Evolutionary conservation across 78 protist genomes (phyloP).

Genomic region (Dictyostelium intermedium): DNA sequence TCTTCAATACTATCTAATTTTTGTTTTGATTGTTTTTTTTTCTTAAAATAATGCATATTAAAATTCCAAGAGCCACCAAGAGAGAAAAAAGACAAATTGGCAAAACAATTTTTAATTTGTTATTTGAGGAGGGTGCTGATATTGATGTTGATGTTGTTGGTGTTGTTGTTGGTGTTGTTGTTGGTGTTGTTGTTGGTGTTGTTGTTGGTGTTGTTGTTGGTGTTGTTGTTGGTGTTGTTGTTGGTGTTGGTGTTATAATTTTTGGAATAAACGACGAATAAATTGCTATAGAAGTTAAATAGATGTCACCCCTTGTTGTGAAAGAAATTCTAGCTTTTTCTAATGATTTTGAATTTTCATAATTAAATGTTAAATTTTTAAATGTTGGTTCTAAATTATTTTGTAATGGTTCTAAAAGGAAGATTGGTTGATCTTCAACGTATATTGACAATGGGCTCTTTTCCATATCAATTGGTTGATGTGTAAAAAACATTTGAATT

Average conservation of each 20-base stretch:
- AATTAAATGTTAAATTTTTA: background rate
- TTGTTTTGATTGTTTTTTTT: background rate
- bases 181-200: background rate
- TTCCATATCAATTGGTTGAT: background rate
- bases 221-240: background rate
- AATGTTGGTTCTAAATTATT: background rate
- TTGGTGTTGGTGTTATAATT: background rate
- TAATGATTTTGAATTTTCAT: background rate
- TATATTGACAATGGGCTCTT: background rate
- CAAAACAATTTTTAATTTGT: background rate
- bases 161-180: background rate
- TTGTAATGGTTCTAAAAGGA: background rate
- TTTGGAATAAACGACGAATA: background rate
- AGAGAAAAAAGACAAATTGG: background rate
- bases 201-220: background rate
- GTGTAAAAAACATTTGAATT: background rate
- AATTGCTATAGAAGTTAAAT: background rate
- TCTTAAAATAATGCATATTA: background rate
- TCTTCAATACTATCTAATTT: too few species aligned
- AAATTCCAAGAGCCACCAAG: background rate
- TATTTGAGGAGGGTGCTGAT: too few species aligned
- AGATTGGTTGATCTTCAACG: background rate
- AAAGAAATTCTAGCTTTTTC: background rate
- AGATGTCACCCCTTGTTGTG: background rate
- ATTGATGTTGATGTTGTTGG: too few species aligned